A percentile compares a stretch with the other conserved stretches of the same genome.
Conservation (phyloP, 768 basidiomycete genomes). For the Mycena indigotica region DNA sequence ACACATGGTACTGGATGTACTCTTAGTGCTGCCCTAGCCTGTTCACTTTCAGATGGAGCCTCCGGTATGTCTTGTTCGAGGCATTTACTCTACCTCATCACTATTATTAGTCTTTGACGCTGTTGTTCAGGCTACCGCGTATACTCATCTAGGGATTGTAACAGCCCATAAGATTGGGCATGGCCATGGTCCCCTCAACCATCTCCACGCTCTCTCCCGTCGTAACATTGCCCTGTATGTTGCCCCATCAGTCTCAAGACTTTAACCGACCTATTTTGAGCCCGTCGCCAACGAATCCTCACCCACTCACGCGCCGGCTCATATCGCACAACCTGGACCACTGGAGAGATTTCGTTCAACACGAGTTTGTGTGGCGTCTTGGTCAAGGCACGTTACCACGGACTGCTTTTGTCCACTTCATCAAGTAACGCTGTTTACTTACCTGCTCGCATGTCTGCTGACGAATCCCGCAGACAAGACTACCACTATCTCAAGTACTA, state of each 20-base stretch:
- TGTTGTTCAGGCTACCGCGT: constrained; percentile 59
- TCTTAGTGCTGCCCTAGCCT: constrained; percentile 79
- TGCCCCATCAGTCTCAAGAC: neutral
- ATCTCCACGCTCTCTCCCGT: constrained; percentile 62
- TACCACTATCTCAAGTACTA: constrained; percentile 84
- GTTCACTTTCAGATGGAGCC: constrained; percentile 58
- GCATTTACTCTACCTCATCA: neutral
- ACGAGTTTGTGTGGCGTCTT: constrained; percentile 79
- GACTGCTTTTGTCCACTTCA: constrained; percentile 79
- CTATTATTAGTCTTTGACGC: constrained; percentile 55
- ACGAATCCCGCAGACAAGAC: constrained; percentile 59
- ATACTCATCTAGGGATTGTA: constrained; percentile 74
- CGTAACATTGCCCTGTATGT: constrained; percentile 53
- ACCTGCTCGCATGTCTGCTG: neutral
- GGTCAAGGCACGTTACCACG: constrained; percentile 69
- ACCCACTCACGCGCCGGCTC: constrained; percentile 68
- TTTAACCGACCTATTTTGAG: constrained; percentile 34
- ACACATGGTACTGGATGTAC: constrained; percentile 97
- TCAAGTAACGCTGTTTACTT: constrained; percentile 57
- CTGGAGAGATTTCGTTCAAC: constrained; percentile 80
- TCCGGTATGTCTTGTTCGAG: constrained; percentile 35
- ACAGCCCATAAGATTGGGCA: constrained; percentile 67
- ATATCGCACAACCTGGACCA: constrained; percentile 54
- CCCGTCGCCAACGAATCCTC: constrained; percentile 59
- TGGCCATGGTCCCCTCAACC: constrained; percentile 87